Percentiles rank a stretch among this genome's conserved stretches.
These are phyloP conservation scores for Corrigiola litoralis DNA, from an alignment of 179 eudicot species.

Conservation along the genomic window DNA sequence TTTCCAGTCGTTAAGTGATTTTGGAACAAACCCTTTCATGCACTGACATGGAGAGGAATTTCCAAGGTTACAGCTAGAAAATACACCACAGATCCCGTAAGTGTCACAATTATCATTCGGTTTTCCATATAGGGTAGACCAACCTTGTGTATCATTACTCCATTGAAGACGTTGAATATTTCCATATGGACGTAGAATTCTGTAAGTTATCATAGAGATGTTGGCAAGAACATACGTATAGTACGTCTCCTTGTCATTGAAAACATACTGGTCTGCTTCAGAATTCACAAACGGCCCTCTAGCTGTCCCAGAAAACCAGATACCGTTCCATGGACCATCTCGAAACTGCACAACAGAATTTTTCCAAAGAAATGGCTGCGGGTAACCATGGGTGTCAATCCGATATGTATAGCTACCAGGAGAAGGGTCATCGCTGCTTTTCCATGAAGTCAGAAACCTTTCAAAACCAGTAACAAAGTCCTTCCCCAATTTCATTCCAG, in stretches of 20 bases:
- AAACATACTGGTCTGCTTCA: no score
- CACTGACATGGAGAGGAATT: conserved; percentile 30
- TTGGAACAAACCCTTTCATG: conserved; percentile 32
- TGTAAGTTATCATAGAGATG: no score
- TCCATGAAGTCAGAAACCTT: conserved; percentile 22
- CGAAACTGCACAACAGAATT: conserved; percentile 28
- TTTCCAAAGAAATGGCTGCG: conserved; percentile 29
- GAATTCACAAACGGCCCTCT: no score
- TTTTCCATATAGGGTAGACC: no score
- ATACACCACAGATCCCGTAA: conserved; percentile 26
- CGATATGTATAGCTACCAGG: conserved; percentile 27
- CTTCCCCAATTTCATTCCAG: conserved; percentile 19
- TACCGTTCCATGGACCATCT: conserved; percentile 42
- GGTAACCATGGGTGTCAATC: conserved; percentile 13
- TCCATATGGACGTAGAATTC: no score
- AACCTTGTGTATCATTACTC: no score
- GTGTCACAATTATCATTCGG: conserved; percentile 23
- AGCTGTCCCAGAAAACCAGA: conserved; percentile 30
- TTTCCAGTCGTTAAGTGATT: conserved; percentile 25
- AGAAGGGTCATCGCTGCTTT: conserved; percentile 34
- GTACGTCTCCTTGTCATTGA: conserved; percentile 20
- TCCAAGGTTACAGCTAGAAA: conserved; percentile 24
- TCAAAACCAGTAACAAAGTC: conserved; percentile 8
- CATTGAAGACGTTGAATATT: no score
- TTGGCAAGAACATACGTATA: no score